phyloP scores from a whole-genome alignment of 2,329 filamentous ascomycete genomes.

The Hymenoscyphus repandus region DNA sequence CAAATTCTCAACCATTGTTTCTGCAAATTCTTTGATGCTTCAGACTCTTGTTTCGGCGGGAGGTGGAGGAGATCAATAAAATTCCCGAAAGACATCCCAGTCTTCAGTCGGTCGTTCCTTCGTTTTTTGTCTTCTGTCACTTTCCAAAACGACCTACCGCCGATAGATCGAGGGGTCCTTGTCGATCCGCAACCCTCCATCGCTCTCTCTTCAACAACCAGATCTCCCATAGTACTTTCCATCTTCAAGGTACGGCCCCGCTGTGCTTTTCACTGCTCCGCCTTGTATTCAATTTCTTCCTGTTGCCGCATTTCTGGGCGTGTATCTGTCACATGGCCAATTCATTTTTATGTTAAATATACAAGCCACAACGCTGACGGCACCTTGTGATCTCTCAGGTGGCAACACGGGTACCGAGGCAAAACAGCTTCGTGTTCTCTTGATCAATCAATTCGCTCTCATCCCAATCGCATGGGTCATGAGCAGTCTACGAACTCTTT shows the following conservation, averaged over 20 bases:
- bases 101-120: background rate
- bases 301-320: background rate
- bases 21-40: background rate
- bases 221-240: background rate
- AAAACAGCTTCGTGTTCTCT: conserved; percentile 16
- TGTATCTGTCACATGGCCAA: conserved; percentile 16
- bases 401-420: conserved; percentile 23
- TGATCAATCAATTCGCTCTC: conserved; percentile 12
- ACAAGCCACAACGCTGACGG: conserved; percentile 23
- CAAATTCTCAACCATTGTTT: background rate
- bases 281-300: conserved; percentile 1
- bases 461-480: conserved; percentile 25
- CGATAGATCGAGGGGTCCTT: background rate
- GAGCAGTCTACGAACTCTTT: conserved; percentile 23
- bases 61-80: background rate
- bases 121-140: background rate
- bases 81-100: background rate
- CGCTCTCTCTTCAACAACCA: background rate
- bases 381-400: conserved; percentile 25
- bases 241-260: background rate
- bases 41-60: background rate
- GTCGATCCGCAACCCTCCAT: background rate
- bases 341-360: conserved; percentile 11
- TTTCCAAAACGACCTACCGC: background rate
- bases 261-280: background rate